Conservation (phyloP, 2,329 filamentous ascomycete genomes). For the Ophidiomyces ophidiicola region DNA sequence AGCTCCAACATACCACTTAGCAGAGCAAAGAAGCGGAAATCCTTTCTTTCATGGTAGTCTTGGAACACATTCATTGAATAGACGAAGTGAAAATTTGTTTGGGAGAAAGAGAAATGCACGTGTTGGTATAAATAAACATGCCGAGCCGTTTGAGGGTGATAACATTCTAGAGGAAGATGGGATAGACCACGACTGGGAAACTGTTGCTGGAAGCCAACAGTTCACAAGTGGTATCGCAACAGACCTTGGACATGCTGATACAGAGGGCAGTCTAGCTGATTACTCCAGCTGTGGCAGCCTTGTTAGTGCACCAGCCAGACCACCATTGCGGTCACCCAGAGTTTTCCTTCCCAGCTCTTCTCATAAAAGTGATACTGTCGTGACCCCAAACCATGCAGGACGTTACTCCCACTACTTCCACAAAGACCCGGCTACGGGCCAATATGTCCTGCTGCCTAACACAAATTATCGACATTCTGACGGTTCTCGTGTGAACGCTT, state of each 20-base stretch:
- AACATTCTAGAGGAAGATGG: constrained; percentile 72
- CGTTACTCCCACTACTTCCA: constrained; percentile 10
- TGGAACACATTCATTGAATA: constrained; percentile 3
- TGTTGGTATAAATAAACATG: neutral
- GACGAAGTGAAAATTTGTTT: neutral
- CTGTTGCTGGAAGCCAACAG: constrained; percentile 17
- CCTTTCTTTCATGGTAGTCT: constrained; percentile 11
- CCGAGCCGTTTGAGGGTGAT: constrained; percentile 59
- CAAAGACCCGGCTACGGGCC: constrained; percentile 8
- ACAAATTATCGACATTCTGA: constrained; percentile 8
- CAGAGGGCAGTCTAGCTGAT: constrained; percentile 20
- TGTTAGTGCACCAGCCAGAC: constrained; percentile 6
- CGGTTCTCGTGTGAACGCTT: constrained; percentile 1
- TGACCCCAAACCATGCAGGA: constrained; percentile 1
- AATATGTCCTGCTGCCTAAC: constrained; percentile 9
- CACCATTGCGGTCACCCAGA: constrained; percentile 3
- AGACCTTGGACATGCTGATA: constrained; percentile 10
- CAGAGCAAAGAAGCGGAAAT: constrained; percentile 3
- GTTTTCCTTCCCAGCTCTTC: constrained; percentile 6
- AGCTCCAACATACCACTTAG: constrained; percentile 5
- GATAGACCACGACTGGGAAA: constrained; percentile 20
- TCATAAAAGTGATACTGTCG: constrained; percentile 3
- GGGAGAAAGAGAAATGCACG: neutral
- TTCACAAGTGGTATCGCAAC: constrained; percentile 10
- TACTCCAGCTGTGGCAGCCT: constrained; percentile 18